Conservation (phyloP, 108 stramenopile genomes). For the Aureococcus anophagefferens region DNA sequence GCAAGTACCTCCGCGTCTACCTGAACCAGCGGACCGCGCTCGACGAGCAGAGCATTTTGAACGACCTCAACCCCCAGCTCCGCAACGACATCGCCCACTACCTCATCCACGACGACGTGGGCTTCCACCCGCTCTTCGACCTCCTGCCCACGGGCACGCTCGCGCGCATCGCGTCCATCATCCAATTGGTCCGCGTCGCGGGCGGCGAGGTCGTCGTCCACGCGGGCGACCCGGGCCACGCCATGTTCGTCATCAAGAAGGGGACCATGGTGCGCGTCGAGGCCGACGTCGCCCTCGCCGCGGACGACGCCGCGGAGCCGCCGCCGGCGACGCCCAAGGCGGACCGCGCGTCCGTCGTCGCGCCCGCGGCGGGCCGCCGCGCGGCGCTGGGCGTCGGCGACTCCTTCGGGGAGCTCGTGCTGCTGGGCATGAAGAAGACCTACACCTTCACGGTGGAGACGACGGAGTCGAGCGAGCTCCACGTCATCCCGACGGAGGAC, state of each 20-base stretch:
- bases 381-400: slow-evolving; percentile 4
- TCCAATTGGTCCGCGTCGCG: slow-evolving; percentile 13
- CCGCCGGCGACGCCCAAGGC: too few species aligned
- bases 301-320: too few species aligned
- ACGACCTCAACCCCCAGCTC: neutral
- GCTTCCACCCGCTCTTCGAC: slow-evolving; percentile 12
- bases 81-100: neutral
- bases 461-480: neutral
- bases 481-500: slow-evolving; percentile 3
- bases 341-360: slow-evolving; percentile 1
- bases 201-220: slow-evolving; percentile 3
- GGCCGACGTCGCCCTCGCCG: neutral
- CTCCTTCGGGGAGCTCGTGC: slow-evolving; percentile 22
- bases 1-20: neutral
- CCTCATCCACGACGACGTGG: neutral
- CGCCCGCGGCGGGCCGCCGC: neutral
- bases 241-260: slow-evolving; percentile 16
- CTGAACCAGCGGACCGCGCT: neutral
- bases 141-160: slow-evolving; percentile 16
- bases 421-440: slow-evolving; percentile 9
- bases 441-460: slow-evolving; percentile 1
- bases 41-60: neutral
- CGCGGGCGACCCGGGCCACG: slow-evolving; percentile 16
- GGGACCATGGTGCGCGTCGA: slow-evolving; percentile 4
- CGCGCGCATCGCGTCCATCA: slow-evolving; percentile 7